phyloP scores from a whole-genome alignment of 108 stramenopile genomes.

The Conticribra guillardii region DNA sequence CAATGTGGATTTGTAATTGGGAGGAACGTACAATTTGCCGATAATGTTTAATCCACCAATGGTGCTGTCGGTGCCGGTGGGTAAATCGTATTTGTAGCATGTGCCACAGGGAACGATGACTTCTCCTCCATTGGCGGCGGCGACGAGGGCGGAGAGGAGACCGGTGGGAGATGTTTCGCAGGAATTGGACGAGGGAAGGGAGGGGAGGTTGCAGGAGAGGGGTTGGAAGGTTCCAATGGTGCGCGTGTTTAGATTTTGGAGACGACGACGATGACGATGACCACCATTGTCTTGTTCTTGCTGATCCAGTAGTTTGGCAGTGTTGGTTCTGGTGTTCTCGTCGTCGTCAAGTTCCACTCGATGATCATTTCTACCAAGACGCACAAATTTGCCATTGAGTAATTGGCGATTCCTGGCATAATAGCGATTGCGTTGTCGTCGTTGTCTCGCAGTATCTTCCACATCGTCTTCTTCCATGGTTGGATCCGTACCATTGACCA shows the following conservation, averaged over 20 bases:
- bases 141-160: background rate
- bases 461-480: too few relatives aligned
- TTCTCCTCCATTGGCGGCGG: background rate
- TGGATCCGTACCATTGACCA: too few relatives aligned
- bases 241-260: background rate
- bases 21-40: slow-evolving; percentile 61
- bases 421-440: too few relatives aligned
- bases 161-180: background rate
- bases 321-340: background rate
- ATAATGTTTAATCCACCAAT: slow-evolving; percentile 56
- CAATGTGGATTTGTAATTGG: slow-evolving; percentile 47
- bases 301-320: background rate
- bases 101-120: background rate
- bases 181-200: background rate
- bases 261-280: too few relatives aligned
- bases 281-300: too few relatives aligned
- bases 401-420: too few relatives aligned
- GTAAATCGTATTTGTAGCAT: slow-evolving; percentile 19
- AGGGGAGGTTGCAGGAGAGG: background rate
- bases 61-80: slow-evolving; percentile 1
- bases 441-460: too few relatives aligned
- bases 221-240: background rate
- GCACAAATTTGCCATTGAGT: too few relatives aligned
- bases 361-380: too few relatives aligned
- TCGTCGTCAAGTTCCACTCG: too few relatives aligned